phyloP scores from a whole-genome alignment of 202 grass and related monocot genomes.

The Carex arenaria region DNA sequence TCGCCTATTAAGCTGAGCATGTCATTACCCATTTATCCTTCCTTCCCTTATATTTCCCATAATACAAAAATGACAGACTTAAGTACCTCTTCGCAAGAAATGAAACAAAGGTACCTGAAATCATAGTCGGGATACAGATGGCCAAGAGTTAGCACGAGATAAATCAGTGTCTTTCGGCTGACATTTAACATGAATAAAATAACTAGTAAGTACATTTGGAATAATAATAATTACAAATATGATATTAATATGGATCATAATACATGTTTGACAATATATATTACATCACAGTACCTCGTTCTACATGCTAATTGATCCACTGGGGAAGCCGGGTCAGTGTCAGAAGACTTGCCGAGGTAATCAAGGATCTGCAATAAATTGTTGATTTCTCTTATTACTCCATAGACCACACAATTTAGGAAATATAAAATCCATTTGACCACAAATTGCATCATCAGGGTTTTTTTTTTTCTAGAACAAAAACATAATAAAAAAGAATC shows the following conservation, averaged over 20 bases:
- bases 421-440: not conserved
- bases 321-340: constrained; percentile 71
- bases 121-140: constrained; percentile 99
- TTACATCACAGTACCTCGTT: constrained; percentile 44
- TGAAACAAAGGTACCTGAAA: constrained; percentile 81
- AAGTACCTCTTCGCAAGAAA: not conserved
- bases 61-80: not conserved
- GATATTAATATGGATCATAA: not conserved
- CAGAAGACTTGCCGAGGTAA: constrained; percentile 75
- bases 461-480: not conserved
- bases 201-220: not conserved
- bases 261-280: not conserved
- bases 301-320: constrained; percentile 72
- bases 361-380: constrained; percentile 64
- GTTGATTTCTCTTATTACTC: not conserved
- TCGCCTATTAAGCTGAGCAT: constrained; percentile 34
- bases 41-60: not conserved
- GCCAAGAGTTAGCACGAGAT: constrained; percentile 76
- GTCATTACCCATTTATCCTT: constrained; percentile 35
- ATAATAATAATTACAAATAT: not conserved
- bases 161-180: constrained; percentile 93
- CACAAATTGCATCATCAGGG: not conserved
- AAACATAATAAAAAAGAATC: not conserved
- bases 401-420: not conserved
- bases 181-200: constrained; percentile 26